Evolutionary conservation across 768 basidiomycete species (phyloP).

Genomic region (Paxillus ammoniavirescens): DNA sequence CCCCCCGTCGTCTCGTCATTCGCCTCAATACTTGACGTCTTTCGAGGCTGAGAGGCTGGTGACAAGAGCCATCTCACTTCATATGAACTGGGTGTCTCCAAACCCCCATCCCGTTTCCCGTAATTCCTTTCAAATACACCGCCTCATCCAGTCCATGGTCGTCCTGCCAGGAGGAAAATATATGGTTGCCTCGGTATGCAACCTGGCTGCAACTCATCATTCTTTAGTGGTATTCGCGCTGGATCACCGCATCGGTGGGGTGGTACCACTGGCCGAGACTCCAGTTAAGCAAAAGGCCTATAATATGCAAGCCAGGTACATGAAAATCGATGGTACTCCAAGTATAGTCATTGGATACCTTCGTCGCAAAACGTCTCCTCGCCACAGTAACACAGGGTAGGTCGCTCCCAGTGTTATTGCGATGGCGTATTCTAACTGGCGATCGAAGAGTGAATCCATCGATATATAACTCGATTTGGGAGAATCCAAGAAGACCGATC

Average conservation of each 20-base stretch:
- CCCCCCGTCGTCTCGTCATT: slow-evolving; percentile 55
- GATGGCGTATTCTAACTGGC: slow-evolving; percentile 2
- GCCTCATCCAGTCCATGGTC: slow-evolving; percentile 51
- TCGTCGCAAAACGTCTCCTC: slow-evolving; percentile 33
- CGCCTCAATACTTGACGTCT: slow-evolving; percentile 29
- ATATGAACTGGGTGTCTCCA: slow-evolving; percentile 54
- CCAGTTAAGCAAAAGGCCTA: slow-evolving; percentile 52
- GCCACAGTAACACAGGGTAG: slow-evolving; percentile 16
- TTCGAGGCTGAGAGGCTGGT: slow-evolving; percentile 56
- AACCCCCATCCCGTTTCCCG: slow-evolving; percentile 33
- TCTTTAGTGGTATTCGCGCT: slow-evolving; percentile 53
- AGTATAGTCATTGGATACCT: slow-evolving; percentile 60
- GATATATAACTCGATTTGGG: slow-evolving; percentile 29
- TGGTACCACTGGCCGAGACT: slow-evolving; percentile 47
- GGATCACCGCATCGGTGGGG: slow-evolving; percentile 47
- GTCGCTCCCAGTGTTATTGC: not conserved
- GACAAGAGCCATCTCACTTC: slow-evolving; percentile 55
- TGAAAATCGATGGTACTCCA: slow-evolving; percentile 39
- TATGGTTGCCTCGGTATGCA: slow-evolving; percentile 58
- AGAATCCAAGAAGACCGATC: slow-evolving; percentile 35
- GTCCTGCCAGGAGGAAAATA: slow-evolving; percentile 68
- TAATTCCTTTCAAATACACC: slow-evolving; percentile 26
- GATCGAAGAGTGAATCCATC: slow-evolving; percentile 27
- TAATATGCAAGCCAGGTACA: slow-evolving; percentile 59
- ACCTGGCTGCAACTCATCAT: slow-evolving; percentile 42